Base-by-base conservation (phyloP, 306 rosid species). In the Ammopiptanthus mongolicus region DNA sequence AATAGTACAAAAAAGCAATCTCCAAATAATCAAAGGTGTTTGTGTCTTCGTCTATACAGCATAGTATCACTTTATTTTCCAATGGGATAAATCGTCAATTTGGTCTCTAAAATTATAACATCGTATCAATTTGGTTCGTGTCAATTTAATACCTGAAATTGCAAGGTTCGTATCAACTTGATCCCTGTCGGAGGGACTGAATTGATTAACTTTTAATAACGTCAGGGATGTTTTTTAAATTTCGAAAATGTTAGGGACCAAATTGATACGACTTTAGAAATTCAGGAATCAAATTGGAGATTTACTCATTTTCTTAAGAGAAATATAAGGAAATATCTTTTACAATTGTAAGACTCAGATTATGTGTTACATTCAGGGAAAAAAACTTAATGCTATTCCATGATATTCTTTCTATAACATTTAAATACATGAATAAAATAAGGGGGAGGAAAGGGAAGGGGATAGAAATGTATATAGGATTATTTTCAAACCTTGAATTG, bases 401-500 rank as follows among this genome's bases (percentile, higher is more conserved):
- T 41, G 46, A 41, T 10, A 36, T 36, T 14, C 19, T 47, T n/a
- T 25, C 14, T 61, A 61, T 9, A 60, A 63, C 2, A 18, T 36
- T 37, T 11, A 19, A 10, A 42, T 14, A 47, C n/a, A 14, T 47
- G 46, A 41, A 41, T 10, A 41, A 41, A 41, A 41, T 11, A 29
- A 25, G 48, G 29, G 29, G 28, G 28, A 66, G 15, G 11, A 31
- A 29, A 59, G 19, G 65, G 19, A 1, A 58, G 21, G 10, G 29
- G 14, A 68, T 25, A 41, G 25, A 33, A 50, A 41, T 41, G 22
- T 5, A 44, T 42, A 28, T 59, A 34, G 14, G 12, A 41, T 18
- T 13, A 33, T 55, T 52, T 34, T 13, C 64, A 64, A 75, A 76
- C 80, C 74, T 76, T 13, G 44, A 75, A 51, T 3, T 37, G 46